A percentile compares a stretch with the other conserved stretches of the same genome.
phyloP scores from a whole-genome alignment of 139 green algal genomes.

The Penium margaritaceum region DNA sequence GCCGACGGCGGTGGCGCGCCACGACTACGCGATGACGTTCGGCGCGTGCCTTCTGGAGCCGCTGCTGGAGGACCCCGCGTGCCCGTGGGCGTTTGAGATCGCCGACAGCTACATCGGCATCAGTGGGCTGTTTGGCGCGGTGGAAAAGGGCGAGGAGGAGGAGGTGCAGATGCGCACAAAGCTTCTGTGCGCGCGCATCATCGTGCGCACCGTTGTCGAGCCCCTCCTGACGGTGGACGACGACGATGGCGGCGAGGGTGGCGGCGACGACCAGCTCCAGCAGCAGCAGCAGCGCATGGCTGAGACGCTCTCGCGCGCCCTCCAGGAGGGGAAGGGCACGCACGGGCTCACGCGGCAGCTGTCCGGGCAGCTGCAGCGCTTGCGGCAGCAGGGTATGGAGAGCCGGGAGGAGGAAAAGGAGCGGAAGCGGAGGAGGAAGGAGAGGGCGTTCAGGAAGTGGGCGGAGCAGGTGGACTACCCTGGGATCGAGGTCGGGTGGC shows the following conservation, averaged over 20 bases:
- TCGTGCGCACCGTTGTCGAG: background rate
- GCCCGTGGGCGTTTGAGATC: background rate
- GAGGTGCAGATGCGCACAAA: background rate
- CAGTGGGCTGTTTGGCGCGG: background rate
- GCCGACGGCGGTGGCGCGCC: background rate
- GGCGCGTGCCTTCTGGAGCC: background rate
- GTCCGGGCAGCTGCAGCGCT: background rate
- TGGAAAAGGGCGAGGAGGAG: background rate
- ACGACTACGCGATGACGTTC: background rate
- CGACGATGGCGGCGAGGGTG: background rate
- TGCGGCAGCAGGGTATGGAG: background rate
- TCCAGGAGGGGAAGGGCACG: background rate
- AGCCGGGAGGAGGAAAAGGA: background rate
- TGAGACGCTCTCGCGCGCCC: background rate
- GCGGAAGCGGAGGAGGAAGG: background rate
- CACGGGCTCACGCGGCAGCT: background rate
- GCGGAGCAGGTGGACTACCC: background rate
- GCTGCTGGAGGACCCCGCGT: background rate
- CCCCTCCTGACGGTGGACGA: background rate
- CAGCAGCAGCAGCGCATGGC: background rate
- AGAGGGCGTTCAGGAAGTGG: background rate
- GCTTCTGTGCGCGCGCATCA: background rate
- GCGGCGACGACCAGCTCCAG: background rate
- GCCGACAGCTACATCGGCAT: background rate
- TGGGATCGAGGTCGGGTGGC: conserved; percentile 14